phyloP scores from a whole-genome alignment of 2,329 filamentous ascomycete species.

The Camptophora hylomeconis region DNA sequence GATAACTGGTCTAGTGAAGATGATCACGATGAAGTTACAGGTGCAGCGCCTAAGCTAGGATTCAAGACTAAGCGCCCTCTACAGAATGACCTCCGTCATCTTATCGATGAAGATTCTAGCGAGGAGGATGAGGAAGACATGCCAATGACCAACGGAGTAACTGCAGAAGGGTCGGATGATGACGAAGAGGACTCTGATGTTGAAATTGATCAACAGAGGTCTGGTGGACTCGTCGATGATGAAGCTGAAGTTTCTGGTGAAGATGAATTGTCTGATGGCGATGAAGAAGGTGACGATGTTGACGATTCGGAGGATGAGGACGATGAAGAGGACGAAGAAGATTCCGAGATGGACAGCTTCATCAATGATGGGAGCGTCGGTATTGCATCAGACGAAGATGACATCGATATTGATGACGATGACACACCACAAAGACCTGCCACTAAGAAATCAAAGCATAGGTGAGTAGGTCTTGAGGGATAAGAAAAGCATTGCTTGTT shows the following conservation, averaged over 20 bases:
- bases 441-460: conserved; percentile 7
- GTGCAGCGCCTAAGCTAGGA: conserved; percentile 5
- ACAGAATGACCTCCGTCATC: conserved; percentile 19
- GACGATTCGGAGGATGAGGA: conserved; percentile 24
- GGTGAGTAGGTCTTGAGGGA: conserved; percentile 1
- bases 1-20: conserved; percentile 27
- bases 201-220: conserved; percentile 30
- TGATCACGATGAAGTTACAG: conserved; percentile 20
- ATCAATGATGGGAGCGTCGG: conserved; percentile 32
- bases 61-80: conserved; percentile 17
- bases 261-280: conserved; percentile 5
- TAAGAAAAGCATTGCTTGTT: neutral
- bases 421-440: conserved; percentile 39
- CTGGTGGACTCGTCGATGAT: conserved; percentile 18
- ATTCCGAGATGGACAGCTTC: conserved; percentile 30
- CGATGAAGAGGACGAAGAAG: conserved; percentile 29
- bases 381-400: conserved; percentile 34
- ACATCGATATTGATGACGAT: conserved; percentile 24
- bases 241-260: conserved; percentile 19
- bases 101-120: conserved; percentile 24
- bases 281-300: conserved; percentile 18
- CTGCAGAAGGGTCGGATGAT: conserved; percentile 34
- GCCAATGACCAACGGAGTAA: conserved; percentile 40
- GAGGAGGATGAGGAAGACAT: conserved; percentile 48
- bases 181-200: conserved; percentile 42